These are phyloP conservation scores for Cyclostephanos tholiformis DNA, from an alignment of 108 stramenopile species.

Conservation along the genomic window DNA sequence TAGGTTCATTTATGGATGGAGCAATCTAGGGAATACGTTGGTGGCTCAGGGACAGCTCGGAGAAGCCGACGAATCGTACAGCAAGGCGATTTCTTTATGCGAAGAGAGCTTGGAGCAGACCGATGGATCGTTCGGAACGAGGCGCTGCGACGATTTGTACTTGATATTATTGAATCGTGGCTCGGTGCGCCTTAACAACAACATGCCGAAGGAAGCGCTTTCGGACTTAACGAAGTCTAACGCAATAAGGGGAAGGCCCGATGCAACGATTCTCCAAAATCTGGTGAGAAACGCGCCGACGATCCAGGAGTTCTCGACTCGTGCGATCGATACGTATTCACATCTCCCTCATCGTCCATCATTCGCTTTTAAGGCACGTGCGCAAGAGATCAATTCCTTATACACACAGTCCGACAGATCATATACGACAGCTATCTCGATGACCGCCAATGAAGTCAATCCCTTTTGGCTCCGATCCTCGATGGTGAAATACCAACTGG, in stretches of 20 bases:
- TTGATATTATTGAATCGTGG: slow-evolving; percentile 79
- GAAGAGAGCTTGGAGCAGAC: slow-evolving; percentile 51
- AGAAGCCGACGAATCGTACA: slow-evolving; percentile 68
- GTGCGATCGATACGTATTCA: background rate
- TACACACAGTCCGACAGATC: slow-evolving; percentile 64
- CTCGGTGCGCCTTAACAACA: slow-evolving; percentile 73
- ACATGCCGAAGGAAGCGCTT: slow-evolving; percentile 65
- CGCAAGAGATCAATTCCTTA: slow-evolving; percentile 74
- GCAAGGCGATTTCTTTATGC: slow-evolving; percentile 70
- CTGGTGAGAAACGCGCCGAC: slow-evolving; percentile 22
- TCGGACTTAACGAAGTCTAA: slow-evolving; percentile 61
- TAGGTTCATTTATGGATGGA: slow-evolving; percentile 82
- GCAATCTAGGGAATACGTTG: slow-evolving; percentile 78
- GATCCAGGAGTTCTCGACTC: background rate
- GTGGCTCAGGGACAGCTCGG: slow-evolving; percentile 68
- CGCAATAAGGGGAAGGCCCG: slow-evolving; percentile 64
- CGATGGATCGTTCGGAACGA: slow-evolving; percentile 57
- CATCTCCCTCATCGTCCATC: background rate
- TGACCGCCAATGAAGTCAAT: slow-evolving; percentile 86
- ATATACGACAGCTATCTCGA: slow-evolving; percentile 75
- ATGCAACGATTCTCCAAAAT: slow-evolving; percentile 79
- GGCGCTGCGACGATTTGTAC: slow-evolving; percentile 74
- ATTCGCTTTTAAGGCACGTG: slow-evolving; percentile 51
- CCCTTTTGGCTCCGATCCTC: slow-evolving; percentile 83
- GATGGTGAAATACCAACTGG: slow-evolving; percentile 80